Base-by-base conservation (phyloP, 306 rosid species). In the Senna tora region DNA sequence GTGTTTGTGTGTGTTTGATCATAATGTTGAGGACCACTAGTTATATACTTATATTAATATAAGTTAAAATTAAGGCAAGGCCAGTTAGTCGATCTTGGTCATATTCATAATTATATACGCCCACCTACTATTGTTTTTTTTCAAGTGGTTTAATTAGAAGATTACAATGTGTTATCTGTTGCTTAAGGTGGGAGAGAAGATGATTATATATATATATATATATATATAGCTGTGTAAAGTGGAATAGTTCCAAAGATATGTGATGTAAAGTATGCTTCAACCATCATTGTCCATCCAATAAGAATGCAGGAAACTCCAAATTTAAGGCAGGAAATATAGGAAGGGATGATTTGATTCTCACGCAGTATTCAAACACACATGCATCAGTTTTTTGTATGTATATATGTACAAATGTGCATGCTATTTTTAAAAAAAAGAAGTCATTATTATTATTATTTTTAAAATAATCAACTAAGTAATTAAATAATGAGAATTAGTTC, bases 151-250 rank as follows among this genome's bases (percentile, higher is more conserved):
- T 60, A n/a, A n/a, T n/a, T n/a, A 16, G 47, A 70, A 70, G 68
- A 75, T 45, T 14, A 79, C 22, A 64, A 72, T 42, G 52, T 14
- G 42, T 66, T 78, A 45, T 75, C 53, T 66, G 76, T 71, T 74
- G 74, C 71, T 33, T 22, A 59, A 54, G 74, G 62, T 57, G 63
- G 56, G 21, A 7, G 49, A 10, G 11, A 41, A 3, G 13, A 41
- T 8, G 11, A 41, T 41, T 1, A 41, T 41, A 41, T 41, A 41
- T 41, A 7, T 7, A 39, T 39, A 39, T 39, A 4, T 7, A 39
- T 39, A 41, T 0, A 41, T 10, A 41, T 41, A 41, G 1, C 2
- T 41, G 14, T 45, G 0, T 47, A 47, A 12, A n/a, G 20, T n/a
- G 52, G 64, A 60, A 66, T 39, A 22, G 25, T 45, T 80, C 61